Evolutionary conservation across 176 grass and related monocot genomes (phyloP).

Genomic region (Cocos nucifera): DNA sequence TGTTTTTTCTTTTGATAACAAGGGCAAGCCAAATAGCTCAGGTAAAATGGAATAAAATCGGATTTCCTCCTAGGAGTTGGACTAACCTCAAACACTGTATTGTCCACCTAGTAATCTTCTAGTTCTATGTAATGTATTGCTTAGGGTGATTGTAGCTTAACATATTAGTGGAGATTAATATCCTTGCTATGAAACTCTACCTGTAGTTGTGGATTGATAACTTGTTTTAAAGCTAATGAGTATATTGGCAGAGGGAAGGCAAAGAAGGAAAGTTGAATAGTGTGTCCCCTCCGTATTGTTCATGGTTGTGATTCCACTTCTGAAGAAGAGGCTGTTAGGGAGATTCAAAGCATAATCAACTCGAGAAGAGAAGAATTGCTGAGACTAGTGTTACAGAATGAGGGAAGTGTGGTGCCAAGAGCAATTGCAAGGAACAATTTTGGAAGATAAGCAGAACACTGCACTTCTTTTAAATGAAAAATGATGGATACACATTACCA

Average conservation of each 20-base stretch:
- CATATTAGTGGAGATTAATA: too few species aligned
- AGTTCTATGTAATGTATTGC: too few species aligned
- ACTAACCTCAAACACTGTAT: too few species aligned
- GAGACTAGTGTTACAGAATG: conserved; percentile 33
- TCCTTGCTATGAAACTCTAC: too few species aligned
- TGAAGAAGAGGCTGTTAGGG: conserved; percentile 26
- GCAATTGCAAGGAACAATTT: conserved; percentile 72
- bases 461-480: conserved; percentile 62
- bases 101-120: too few species aligned
- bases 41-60: too few species aligned
- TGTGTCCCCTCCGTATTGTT: conserved; percentile 26
- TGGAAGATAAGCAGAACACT: conserved; percentile 78
- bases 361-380: too few species aligned
- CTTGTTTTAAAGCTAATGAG: neutral
- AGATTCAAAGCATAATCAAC: conserved; percentile 17
- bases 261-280: conserved; percentile 56
- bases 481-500: conserved; percentile 63
- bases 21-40: too few species aligned
- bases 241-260: conserved; percentile 38
- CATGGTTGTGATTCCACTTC: conserved; percentile 30
- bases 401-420: conserved; percentile 41
- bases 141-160: too few species aligned
- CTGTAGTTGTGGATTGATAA: neutral
- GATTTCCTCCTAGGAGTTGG: too few species aligned
- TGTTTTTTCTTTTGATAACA: too few species aligned